Conservation (phyloP, 2,329 filamentous ascomycete genomes). For the Phaeophleospora eucalypticola region DNA sequence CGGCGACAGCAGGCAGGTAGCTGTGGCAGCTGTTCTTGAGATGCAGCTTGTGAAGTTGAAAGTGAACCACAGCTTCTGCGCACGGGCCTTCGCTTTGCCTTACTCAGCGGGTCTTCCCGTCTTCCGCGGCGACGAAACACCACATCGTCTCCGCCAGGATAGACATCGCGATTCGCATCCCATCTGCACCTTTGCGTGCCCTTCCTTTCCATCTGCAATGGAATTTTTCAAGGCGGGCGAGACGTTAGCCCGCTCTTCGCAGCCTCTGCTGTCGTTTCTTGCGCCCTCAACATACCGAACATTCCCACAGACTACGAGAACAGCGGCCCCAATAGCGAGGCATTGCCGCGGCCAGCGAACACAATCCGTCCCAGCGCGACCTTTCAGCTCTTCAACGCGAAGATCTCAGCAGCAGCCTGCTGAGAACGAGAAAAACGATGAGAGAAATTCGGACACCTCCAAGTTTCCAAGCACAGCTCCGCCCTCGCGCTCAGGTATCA, state of each 20-base stretch:
- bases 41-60: not conserved
- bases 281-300: slow-evolving; percentile 16
- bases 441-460: not conserved
- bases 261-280: slow-evolving; percentile 22
- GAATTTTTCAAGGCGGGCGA: slow-evolving; percentile 29
- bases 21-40: no score
- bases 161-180: not conserved
- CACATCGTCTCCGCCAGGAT: not conserved
- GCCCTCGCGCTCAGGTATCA: slow-evolving; percentile 15
- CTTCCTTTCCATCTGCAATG: slow-evolving; percentile 21
- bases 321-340: slow-evolving; percentile 11
- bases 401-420: slow-evolving; percentile 10
- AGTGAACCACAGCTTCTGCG: not conserved
- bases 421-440: not conserved
- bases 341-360: slow-evolving; percentile 12
- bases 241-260: slow-evolving; percentile 28
- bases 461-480: slow-evolving; percentile 11
- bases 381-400: slow-evolving; percentile 20
- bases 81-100: not conserved
- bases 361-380: slow-evolving; percentile 14
- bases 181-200: slow-evolving; percentile 1
- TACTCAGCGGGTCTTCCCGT: not conserved
- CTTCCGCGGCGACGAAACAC: not conserved
- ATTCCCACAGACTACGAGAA: slow-evolving; percentile 4
- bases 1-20: no score